phyloP scores from a whole-genome alignment of 2,329 filamentous ascomycete genomes.

The Diaporthe capsici region DNA sequence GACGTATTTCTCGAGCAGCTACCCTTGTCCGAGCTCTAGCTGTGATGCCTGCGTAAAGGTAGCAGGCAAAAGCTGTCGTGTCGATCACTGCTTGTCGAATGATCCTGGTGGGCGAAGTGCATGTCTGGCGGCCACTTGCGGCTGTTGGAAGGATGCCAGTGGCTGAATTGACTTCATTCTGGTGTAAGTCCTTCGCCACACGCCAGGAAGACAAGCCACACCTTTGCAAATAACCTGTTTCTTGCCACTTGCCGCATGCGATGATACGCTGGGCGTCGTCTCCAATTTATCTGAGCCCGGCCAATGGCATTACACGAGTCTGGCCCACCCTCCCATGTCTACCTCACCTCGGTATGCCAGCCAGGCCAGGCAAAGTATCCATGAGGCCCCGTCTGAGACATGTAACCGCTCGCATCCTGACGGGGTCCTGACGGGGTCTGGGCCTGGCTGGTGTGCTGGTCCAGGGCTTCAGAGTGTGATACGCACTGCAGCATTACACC shows the following conservation, averaged over 20 bases:
- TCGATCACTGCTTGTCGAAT: conserved; percentile 34
- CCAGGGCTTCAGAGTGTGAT: conserved; percentile 4
- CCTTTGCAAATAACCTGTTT: conserved; percentile 44
- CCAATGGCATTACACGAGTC: conserved; percentile 41
- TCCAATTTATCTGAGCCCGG: conserved; percentile 7
- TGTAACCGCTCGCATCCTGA: conserved; percentile 21
- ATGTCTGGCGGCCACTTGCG: conserved; percentile 22
- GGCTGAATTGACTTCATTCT: conserved; percentile 35
- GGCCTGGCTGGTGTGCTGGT: conserved; percentile 13
- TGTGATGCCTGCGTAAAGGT: not conserved
- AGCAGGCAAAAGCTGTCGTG: conserved; percentile 1
- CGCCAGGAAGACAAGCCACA: conserved; percentile 43
- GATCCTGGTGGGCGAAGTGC: conserved; percentile 26
- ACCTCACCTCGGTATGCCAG: conserved; percentile 11
- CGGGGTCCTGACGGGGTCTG: not conserved
- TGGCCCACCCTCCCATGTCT: conserved; percentile 30
- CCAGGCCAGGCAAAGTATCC: conserved; percentile 1
- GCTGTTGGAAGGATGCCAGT: conserved; percentile 9
- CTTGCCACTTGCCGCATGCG: conserved; percentile 25
- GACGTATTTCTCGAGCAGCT: conserved; percentile 32
- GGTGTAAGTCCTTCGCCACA: conserved; percentile 43
- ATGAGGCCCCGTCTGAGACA: conserved; percentile 31
- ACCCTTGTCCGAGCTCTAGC: conserved; percentile 16
- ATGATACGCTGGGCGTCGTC: conserved; percentile 36
- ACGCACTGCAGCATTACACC: conserved; percentile 35